Evolutionary conservation across 179 eudicot genomes (phyloP).

Genomic region (Silene noctiflora): DNA sequence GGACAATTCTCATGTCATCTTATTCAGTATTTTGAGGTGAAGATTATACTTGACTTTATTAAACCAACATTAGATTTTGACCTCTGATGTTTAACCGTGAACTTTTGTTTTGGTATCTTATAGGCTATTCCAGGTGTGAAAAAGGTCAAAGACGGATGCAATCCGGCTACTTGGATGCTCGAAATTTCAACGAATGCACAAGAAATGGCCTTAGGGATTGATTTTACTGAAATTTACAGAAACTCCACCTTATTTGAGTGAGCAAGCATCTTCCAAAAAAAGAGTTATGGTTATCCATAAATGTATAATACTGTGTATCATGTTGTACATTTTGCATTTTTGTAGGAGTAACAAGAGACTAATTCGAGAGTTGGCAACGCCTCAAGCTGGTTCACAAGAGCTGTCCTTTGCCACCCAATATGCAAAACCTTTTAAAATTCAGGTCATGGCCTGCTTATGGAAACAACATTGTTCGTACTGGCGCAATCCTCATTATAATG

Average conservation of each 20-base stretch:
- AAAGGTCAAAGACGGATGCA: constrained; percentile 30
- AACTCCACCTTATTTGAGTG: constrained; percentile 14
- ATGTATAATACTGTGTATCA: not conserved
- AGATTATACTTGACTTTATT: not conserved
- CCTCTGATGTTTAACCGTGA: not conserved
- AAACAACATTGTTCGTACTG: constrained; percentile 30
- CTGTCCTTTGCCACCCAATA: constrained; percentile 26
- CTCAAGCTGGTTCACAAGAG: constrained; percentile 23
- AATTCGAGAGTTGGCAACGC: constrained; percentile 24
- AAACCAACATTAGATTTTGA: not conserved
- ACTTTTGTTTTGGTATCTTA: constrained; percentile 1
- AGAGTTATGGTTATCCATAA: not conserved
- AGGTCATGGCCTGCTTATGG: constrained; percentile 30
- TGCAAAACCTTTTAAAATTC: constrained; percentile 24
- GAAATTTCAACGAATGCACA: constrained; percentile 27
- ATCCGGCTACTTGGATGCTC: constrained; percentile 43
- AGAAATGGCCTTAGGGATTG: constrained; percentile 28
- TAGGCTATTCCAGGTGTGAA: constrained; percentile 31
- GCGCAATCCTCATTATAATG: constrained; percentile 32
- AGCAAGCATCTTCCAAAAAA: not conserved
- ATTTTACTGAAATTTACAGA: constrained; percentile 26
- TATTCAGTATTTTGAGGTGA: constrained; percentile 31
- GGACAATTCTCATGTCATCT: constrained; percentile 26
- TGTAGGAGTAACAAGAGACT: constrained; percentile 25
- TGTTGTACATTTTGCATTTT: not conserved